A percentile compares a stretch with the other conserved stretches of the same genome.
Conservation (phyloP, 1,139 yeast species). For the Wickerhamiella infanticola region DNA sequence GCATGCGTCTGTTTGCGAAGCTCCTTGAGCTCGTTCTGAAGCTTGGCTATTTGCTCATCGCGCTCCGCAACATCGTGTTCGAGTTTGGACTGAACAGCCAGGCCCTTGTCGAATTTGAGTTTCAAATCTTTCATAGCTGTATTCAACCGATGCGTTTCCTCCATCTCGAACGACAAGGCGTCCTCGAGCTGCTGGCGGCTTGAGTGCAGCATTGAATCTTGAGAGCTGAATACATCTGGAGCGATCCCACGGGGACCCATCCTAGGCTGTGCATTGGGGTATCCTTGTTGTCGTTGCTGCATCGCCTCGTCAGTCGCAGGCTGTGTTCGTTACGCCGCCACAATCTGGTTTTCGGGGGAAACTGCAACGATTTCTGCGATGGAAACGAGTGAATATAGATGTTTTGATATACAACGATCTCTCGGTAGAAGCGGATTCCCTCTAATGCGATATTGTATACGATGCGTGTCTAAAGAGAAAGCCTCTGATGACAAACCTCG, state of each 20-base stretch:
- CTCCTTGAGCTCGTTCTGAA: slow-evolving; percentile 16
- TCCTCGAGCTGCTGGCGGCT: slow-evolving; percentile 12
- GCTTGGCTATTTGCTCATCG: slow-evolving; percentile 14
- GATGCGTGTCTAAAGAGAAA: too few species aligned
- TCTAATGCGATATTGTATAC: too few species aligned
- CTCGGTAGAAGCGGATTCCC: too few species aligned
- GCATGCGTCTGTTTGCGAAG: slow-evolving; percentile 15
- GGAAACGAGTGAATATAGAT: too few species aligned
- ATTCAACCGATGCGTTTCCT: slow-evolving; percentile 16
- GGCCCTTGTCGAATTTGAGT: slow-evolving; percentile 6
- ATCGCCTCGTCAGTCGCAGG: not conserved
- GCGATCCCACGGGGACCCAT: not conserved
- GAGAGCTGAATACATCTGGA: not conserved
- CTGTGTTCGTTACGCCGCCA: too few species aligned
- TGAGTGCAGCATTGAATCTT: not conserved
- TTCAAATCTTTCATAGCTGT: slow-evolving; percentile 1
- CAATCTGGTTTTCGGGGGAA: too few species aligned
- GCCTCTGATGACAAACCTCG: too few species aligned
- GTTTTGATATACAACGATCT: too few species aligned
- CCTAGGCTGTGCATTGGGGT: not conserved
- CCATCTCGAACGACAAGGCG: slow-evolving; percentile 19
- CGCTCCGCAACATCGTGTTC: slow-evolving; percentile 21
- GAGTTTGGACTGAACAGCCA: slow-evolving; percentile 15
- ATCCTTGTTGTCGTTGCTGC: not conserved
- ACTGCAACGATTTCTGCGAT: too few species aligned